A percentile compares a stretch with the other conserved stretches of the same genome.
phyloP scores from a whole-genome alignment of 768 basidiomycete genomes.

The Kwoniella shandongensis region DNA sequence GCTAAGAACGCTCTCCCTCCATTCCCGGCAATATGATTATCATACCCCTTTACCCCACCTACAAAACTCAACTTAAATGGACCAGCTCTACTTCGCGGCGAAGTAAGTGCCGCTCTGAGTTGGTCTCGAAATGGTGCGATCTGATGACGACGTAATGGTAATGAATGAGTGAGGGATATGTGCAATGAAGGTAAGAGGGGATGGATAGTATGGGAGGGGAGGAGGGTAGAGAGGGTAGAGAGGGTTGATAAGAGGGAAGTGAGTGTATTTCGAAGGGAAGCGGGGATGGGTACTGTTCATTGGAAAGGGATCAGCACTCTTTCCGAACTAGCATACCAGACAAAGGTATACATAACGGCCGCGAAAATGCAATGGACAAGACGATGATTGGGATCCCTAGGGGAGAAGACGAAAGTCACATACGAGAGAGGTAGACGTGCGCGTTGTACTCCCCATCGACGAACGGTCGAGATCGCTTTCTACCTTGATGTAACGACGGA shows the following conservation, averaged over 20 bases:
- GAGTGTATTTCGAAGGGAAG: background rate
- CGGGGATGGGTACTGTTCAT: conserved; percentile 5
- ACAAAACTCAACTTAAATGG: conserved; percentile 64
- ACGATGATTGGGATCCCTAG: background rate
- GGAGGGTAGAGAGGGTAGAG: conserved; percentile 4
- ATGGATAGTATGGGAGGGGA: conserved; percentile 9
- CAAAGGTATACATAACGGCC: no score
- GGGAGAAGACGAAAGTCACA: conserved; percentile 11
- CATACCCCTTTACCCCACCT: conserved; percentile 60
- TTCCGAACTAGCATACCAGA: no score
- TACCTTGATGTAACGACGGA: conserved; percentile 80
- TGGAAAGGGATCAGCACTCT: conserved; percentile 1
- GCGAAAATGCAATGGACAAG: no score
- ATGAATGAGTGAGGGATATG: conserved; percentile 79
- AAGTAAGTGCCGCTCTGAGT: conserved; percentile 1
- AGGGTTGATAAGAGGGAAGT: background rate
- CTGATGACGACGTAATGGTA: conserved; percentile 77
- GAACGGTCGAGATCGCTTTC: conserved; percentile 70
- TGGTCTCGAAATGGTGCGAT: conserved; percentile 33
- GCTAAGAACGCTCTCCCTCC: conserved; percentile 69
- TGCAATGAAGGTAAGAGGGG: conserved; percentile 59
- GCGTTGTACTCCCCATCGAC: conserved; percentile 82
- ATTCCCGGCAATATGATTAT: conserved; percentile 59
- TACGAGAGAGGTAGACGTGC: conserved; percentile 72
- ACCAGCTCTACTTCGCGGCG: background rate